phyloP scores from a whole-genome alignment of 1,139 yeast species.

The Hansenula sp. region DNA sequence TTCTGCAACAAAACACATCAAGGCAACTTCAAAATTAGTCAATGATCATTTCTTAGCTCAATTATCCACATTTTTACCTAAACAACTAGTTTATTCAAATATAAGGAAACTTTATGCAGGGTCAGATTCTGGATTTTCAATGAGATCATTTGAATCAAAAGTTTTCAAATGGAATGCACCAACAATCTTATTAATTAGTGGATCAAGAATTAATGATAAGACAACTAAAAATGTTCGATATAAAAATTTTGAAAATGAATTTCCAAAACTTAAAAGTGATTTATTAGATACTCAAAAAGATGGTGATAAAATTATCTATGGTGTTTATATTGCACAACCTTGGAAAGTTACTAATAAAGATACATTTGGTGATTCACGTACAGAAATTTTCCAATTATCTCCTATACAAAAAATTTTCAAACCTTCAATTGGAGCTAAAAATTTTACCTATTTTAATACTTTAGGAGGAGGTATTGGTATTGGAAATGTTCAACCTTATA shows the following conservation, averaged over 20 bases:
- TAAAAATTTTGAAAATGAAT: slow-evolving; percentile 44
- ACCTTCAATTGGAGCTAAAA: slow-evolving; percentile 24
- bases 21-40: slow-evolving; percentile 24
- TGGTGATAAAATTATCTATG: slow-evolving; percentile 44
- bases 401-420: slow-evolving; percentile 61
- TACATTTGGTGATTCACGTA: slow-evolving; percentile 60
- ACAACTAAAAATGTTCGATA: slow-evolving; percentile 40
- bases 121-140: slow-evolving; percentile 69
- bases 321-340: slow-evolving; percentile 59
- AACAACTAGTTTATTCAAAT: slow-evolving; percentile 33
- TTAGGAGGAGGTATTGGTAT: slow-evolving; percentile 77
- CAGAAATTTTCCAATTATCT: slow-evolving; percentile 54
- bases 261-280: slow-evolving; percentile 42
- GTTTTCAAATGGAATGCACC: slow-evolving; percentile 92
- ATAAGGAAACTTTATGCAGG: slow-evolving; percentile 69
- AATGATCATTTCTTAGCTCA: slow-evolving; percentile 28
- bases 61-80: slow-evolving; percentile 26
- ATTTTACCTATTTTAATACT: slow-evolving; percentile 56
- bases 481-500: slow-evolving; percentile 61
- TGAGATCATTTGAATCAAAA: slow-evolving; percentile 79
- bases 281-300: slow-evolving; percentile 19
- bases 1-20: slow-evolving; percentile 13
- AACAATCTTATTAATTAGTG: slow-evolving; percentile 64
- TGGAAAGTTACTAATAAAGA: slow-evolving; percentile 75
- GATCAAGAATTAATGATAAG: slow-evolving; percentile 45